Evolutionary conservation across 495 filamentous ascomycete species (phyloP).

Genomic region (Penicillium goetzii): DNA sequence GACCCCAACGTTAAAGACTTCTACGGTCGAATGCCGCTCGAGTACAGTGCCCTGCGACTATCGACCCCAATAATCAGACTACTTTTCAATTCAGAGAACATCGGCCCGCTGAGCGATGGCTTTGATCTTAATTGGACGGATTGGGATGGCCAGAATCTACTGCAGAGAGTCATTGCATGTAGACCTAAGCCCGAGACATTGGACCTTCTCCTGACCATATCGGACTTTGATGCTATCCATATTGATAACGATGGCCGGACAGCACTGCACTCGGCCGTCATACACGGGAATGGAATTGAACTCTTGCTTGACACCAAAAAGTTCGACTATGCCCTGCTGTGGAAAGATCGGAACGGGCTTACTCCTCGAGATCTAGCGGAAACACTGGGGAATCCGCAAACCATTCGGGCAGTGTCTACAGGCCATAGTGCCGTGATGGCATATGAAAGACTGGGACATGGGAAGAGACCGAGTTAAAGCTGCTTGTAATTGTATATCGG

Average conservation of each 20-base stretch:
- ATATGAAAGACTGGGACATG: not conserved
- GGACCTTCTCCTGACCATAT: not conserved
- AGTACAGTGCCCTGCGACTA: not conserved
- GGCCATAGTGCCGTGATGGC: not conserved
- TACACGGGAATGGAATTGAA: not conserved
- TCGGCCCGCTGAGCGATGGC: not conserved
- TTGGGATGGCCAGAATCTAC: not conserved
- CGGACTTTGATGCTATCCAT: not conserved
- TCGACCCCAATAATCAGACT: not conserved
- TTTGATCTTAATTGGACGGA: not conserved
- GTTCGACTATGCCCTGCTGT: not conserved
- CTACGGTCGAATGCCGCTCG: not conserved
- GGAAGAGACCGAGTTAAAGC: not conserved
- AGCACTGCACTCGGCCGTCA: not conserved
- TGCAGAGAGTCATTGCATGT: not conserved
- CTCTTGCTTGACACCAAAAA: not conserved
- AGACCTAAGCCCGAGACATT: not conserved
- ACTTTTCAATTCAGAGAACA: not conserved
- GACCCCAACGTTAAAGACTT: not conserved
- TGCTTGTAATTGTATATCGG: not conserved
- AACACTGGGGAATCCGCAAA: not conserved
- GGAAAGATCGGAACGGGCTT: not conserved
- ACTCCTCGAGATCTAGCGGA: not conserved
- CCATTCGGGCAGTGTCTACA: not conserved
- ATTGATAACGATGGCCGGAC: not conserved